Conservation (phyloP, 352 stramenopile genomes). For the Pythium dissotocum region DNA sequence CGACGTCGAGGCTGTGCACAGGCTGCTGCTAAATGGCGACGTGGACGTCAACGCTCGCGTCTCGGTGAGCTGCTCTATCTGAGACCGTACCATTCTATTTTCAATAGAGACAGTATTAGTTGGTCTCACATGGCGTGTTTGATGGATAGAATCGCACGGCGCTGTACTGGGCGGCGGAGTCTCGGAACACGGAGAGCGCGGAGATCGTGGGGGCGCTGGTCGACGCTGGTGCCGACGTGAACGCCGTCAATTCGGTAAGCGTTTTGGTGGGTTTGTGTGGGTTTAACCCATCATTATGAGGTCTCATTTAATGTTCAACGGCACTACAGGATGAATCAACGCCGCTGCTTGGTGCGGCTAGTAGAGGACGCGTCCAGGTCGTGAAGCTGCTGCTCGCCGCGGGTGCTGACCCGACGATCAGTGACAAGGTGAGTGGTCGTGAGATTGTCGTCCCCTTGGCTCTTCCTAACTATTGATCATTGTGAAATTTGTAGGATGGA, state of each 20-base stretch:
- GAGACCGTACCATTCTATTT: no score
- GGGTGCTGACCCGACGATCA: not conserved
- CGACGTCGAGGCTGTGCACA: not conserved
- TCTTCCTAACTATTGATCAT: no score
- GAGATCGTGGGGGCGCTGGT: not conserved
- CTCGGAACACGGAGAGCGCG: not conserved
- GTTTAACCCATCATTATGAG: not conserved
- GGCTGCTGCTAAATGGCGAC: not conserved
- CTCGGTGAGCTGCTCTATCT: not conserved
- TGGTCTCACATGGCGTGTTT: no score
- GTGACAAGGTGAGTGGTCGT: not conserved
- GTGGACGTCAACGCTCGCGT: not conserved
- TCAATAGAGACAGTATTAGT: no score
- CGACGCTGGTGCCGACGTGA: slow-evolving; percentile 14
- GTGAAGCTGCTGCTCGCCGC: not conserved
- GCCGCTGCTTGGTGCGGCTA: not conserved
- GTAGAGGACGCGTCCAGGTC: not conserved
- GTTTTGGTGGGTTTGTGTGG: not conserved
- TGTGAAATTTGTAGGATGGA: not conserved
- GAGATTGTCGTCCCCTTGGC: no score
- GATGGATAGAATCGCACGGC: not conserved
- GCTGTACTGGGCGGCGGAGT: not conserved
- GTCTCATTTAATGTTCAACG: not conserved
- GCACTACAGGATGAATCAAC: not conserved
- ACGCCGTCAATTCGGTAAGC: not conserved